These are phyloP conservation scores for Colletotrichum salicis DNA, from an alignment of 2,329 filamentous ascomycete species.

Conservation along the genomic window DNA sequence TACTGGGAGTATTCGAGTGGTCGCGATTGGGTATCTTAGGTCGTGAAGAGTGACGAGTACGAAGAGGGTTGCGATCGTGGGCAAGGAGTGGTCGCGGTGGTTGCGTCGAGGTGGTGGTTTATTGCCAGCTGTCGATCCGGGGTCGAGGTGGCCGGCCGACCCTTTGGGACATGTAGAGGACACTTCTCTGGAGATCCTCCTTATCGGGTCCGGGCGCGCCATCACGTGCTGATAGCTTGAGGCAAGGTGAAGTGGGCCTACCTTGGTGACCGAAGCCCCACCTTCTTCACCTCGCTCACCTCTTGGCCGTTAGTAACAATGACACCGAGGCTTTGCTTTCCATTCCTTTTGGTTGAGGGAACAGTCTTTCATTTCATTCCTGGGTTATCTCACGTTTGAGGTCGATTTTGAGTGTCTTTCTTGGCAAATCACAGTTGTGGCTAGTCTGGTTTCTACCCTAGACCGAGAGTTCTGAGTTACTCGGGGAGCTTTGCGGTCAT, in stretches of 20 bases:
- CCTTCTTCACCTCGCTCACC: background rate
- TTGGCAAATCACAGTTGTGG: background rate
- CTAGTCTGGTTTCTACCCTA: background rate
- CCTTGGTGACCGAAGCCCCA: background rate
- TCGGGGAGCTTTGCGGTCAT: background rate
- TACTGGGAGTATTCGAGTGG: background rate
- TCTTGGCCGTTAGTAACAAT: background rate
- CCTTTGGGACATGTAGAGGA: conserved; percentile 14
- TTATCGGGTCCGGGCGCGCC: conserved; percentile 11
- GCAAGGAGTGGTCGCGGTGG: background rate
- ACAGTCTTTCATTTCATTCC: background rate
- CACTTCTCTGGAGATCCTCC: conserved; percentile 24
- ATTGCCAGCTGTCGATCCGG: conserved; percentile 16
- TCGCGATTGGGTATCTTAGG: conserved; percentile 21
- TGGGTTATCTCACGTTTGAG: background rate
- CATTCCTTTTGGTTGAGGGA: background rate
- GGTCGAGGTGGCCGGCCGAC: background rate
- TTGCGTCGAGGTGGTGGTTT: background rate
- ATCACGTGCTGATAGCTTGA: conserved; percentile 26
- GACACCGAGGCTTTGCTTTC: background rate
- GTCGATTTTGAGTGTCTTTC: background rate
- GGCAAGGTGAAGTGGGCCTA: background rate
- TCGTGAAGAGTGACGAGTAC: background rate
- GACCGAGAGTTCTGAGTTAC: background rate
- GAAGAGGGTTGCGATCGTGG: background rate